These are phyloP conservation scores for Hypoxylon lienhwacheense DNA, from an alignment of 495 filamentous ascomycete genomes.

Conservation along the genomic window DNA sequence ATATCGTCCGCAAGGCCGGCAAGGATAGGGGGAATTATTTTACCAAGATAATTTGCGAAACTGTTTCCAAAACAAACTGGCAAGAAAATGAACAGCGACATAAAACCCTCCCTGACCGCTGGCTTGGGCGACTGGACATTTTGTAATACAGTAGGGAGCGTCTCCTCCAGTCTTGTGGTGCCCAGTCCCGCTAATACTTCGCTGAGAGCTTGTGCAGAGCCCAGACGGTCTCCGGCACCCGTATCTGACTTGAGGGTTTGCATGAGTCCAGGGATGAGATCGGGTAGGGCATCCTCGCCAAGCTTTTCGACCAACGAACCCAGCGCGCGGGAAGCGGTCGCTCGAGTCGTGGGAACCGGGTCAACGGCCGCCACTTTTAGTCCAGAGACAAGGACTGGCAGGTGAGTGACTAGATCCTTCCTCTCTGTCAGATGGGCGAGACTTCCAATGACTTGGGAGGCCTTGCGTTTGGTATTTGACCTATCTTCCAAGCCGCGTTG, in stretches of 20 bases:
- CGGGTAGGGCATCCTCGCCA: constrained; percentile 93
- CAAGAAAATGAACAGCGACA: constrained; percentile 98
- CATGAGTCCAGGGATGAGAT: constrained; percentile 98
- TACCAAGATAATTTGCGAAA: constrained; percentile 92
- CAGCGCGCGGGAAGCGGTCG: constrained; percentile 92
- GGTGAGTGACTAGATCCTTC: constrained; percentile 86
- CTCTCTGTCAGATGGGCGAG: constrained; percentile 95
- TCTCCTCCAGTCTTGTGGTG: constrained; percentile 90
- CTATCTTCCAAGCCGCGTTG: constrained; percentile 89
- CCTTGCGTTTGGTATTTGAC: constrained; percentile 92
- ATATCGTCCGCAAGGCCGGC: constrained; percentile 93
- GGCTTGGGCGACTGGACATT: constrained; percentile 92
- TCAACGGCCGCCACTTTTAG: constrained; percentile 88
- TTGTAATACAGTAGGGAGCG: constrained; percentile 91
- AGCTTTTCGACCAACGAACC: constrained; percentile 96
- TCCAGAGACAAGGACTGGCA: constrained; percentile 90
- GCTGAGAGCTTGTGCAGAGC: constrained; percentile 94
- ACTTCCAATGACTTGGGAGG: constrained; percentile 95
- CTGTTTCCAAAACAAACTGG: constrained; percentile 99
- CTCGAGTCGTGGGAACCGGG: constrained; percentile 94
- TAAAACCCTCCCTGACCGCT: constrained; percentile 93
- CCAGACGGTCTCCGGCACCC: constrained; percentile 90
- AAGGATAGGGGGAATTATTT: constrained; percentile 94
- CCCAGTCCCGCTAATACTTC: constrained; percentile 96
- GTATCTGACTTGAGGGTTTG: constrained; percentile 95